Percentiles rank a stretch among this genome's conserved stretches.
phyloP scores from a whole-genome alignment of 352 stramenopile species.

The Globisporangium spiculum region DNA sequence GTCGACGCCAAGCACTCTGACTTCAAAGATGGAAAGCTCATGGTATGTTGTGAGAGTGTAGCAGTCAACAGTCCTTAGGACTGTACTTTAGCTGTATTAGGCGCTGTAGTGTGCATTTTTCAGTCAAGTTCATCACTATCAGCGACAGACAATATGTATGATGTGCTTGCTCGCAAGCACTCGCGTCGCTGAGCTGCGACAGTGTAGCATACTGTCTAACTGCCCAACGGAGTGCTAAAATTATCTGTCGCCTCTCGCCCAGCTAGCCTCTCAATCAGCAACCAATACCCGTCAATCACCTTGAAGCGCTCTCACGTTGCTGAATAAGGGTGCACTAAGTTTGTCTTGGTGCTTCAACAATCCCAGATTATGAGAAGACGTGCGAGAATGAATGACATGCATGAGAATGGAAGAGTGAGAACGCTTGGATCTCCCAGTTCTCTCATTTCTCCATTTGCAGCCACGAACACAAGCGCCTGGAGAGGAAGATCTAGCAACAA shows the following conservation, averaged over 20 bases:
- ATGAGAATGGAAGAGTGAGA: not conserved
- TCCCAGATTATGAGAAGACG: not conserved
- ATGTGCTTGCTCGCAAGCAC: too few relatives aligned
- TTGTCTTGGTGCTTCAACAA: not conserved
- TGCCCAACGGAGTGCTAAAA: not conserved
- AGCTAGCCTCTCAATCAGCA: not conserved
- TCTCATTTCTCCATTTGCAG: conserved; percentile 4
- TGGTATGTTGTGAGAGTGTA: too few relatives aligned
- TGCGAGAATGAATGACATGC: not conserved
- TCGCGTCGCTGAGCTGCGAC: not conserved
- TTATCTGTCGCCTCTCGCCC: not conserved
- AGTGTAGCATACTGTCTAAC: not conserved
- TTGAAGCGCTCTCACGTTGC: not conserved
- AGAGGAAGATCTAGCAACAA: not conserved
- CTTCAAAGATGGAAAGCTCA: too few relatives aligned
- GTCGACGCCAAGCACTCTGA: too few relatives aligned
- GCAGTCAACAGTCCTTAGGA: too few relatives aligned
- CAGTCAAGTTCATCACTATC: too few relatives aligned
- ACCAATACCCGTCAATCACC: not conserved
- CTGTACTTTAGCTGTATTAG: too few relatives aligned
- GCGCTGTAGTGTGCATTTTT: too few relatives aligned
- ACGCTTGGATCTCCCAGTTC: not conserved
- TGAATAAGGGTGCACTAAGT: not conserved
- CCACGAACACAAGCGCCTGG: not conserved
- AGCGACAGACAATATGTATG: too few relatives aligned